phyloP scores from a whole-genome alignment of 192 early-diverging fungal genomes.

The Umbelopsis sp. region DNA sequence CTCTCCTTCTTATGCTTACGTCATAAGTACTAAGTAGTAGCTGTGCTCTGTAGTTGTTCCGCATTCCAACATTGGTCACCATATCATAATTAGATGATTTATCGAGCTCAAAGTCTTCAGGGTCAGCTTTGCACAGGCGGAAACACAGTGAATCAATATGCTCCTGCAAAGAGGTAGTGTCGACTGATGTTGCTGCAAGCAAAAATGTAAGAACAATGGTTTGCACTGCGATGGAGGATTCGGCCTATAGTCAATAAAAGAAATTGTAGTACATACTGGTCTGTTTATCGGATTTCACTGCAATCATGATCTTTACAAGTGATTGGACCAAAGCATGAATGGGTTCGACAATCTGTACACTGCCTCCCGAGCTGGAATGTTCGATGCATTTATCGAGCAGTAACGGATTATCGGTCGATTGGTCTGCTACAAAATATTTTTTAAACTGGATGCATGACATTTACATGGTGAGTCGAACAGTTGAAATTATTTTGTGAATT shows the following conservation, averaged over 20 bases:
- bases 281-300: background rate
- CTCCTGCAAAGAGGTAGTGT: background rate
- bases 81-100: slow-evolving; percentile 64
- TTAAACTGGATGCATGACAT: slow-evolving; percentile 50
- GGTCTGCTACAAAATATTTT: slow-evolving; percentile 42
- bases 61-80: slow-evolving; percentile 47
- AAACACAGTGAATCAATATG: slow-evolving; percentile 18
- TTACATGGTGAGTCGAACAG: background rate
- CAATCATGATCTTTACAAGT: background rate
- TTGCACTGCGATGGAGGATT: too few relatives aligned
- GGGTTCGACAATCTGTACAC: slow-evolving; percentile 48
- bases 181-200: background rate
- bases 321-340: slow-evolving; percentile 45
- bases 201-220: background rate
- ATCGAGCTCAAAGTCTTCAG: slow-evolving; percentile 71
- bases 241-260: too few relatives aligned
- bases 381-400: slow-evolving; percentile 29
- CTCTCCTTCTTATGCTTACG: slow-evolving; percentile 27
- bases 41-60: slow-evolving; percentile 53
- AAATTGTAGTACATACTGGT: background rate
- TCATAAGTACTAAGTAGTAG: slow-evolving; percentile 63
- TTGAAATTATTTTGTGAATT: background rate
- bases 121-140: slow-evolving; percentile 51
- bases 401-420: slow-evolving; percentile 22
- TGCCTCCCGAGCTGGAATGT: slow-evolving; percentile 26